phyloP scores from a whole-genome alignment of 345 rosid genomes.

The Eucalyptus sp. region DNA sequence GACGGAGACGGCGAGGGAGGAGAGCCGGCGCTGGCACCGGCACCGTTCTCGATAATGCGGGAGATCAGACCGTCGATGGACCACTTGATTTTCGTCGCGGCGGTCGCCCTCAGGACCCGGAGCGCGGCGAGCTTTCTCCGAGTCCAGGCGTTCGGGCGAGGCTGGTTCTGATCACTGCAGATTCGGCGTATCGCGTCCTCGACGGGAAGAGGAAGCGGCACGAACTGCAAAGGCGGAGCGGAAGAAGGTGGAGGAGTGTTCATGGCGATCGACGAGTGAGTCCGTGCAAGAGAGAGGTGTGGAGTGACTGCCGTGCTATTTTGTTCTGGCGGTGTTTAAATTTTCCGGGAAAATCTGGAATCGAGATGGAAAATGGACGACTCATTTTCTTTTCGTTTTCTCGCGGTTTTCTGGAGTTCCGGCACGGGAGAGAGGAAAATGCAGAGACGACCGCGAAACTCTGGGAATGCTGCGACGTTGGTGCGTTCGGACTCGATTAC shows the following conservation, averaged over 20 bases:
- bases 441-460: neutral
- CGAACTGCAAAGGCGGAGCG: neutral
- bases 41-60: neutral
- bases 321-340: neutral
- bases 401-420: no score
- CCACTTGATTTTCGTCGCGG: no score
- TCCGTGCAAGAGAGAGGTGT: no score
- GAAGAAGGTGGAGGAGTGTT: neutral
- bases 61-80: slow-evolving; percentile 7
- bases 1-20: neutral
- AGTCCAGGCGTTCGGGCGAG: neutral
- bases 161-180: slow-evolving; percentile 6
- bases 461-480: neutral
- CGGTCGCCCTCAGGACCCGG: no score
- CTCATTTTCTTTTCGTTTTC: neutral
- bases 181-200: slow-evolving; percentile 21
- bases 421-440: neutral
- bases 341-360: neutral
- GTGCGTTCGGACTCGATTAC: neutral
- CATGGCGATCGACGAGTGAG: neutral
- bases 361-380: neutral
- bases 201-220: slow-evolving; percentile 14
- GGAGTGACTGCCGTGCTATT: neutral
- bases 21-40: neutral
- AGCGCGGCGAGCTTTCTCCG: no score